A percentile compares a stretch with the other conserved stretches of the same genome.
phyloP scores from a whole-genome alignment of 371 early-diverging fungal genomes.

The Catenaria anguillulae region DNA sequence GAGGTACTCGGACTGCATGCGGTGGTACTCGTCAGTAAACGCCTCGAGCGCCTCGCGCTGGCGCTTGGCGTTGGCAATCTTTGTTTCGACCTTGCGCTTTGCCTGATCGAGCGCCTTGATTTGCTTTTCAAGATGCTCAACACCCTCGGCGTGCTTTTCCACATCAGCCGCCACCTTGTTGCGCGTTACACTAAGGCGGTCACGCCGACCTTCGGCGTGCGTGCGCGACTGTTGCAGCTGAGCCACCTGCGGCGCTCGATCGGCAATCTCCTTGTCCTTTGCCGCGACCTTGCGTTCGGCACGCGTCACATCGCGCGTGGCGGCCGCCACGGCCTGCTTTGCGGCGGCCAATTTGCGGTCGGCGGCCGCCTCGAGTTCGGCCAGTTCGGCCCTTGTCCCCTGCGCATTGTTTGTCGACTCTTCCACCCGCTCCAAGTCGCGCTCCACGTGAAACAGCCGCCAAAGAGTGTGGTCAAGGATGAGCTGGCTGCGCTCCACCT shows the following conservation, averaged over 20 bases:
- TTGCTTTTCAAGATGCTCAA: not conserved
- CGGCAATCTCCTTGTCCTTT: slow-evolving; percentile 41
- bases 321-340: slow-evolving; percentile 52
- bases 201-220: slow-evolving; percentile 27
- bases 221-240: slow-evolving; percentile 26
- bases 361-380: slow-evolving; percentile 18
- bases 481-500: slow-evolving; percentile 39
- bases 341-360: slow-evolving; percentile 43
- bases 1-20: not conserved
- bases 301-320: slow-evolving; percentile 54
- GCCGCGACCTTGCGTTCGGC: slow-evolving; percentile 54
- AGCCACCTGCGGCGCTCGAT: slow-evolving; percentile 23
- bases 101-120: not conserved
- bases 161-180: slow-evolving; percentile 9
- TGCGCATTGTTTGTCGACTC: slow-evolving; percentile 18
- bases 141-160: not conserved
- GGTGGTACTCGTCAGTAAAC: not conserved
- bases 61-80: not conserved
- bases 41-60: not conserved
- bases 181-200: slow-evolving; percentile 24
- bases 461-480: slow-evolving; percentile 57
- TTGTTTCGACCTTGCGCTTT: not conserved
- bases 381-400: slow-evolving; percentile 28
- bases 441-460: slow-evolving; percentile 78
- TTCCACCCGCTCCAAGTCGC: not conserved